phyloP scores from a whole-genome alignment of 352 stramenopile genomes.

The Thraustochytrium striatum region DNA sequence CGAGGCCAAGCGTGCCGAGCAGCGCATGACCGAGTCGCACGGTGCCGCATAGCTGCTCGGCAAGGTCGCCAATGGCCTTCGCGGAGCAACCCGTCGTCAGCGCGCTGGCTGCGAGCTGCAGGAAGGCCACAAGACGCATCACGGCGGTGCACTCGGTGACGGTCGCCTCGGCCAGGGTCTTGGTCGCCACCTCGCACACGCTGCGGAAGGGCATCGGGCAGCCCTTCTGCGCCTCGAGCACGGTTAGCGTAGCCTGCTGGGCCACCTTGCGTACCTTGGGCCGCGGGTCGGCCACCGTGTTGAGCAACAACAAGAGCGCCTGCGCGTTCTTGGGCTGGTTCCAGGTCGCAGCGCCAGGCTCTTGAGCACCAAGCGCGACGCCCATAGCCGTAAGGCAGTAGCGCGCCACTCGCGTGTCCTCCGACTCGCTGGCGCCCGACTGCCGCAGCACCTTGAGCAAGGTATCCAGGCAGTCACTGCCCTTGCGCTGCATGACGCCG shows the following conservation, averaged over 20 bases:
- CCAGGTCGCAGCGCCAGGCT: slow-evolving; percentile 48
- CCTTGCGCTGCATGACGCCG: neutral
- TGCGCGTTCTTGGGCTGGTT: slow-evolving; percentile 49
- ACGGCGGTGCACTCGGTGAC: slow-evolving; percentile 11
- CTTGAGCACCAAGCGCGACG: slow-evolving; percentile 51
- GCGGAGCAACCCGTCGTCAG: neutral
- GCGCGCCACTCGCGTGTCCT: neutral
- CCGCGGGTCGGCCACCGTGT: slow-evolving; percentile 52
- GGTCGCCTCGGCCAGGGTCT: neutral
- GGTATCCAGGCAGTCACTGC: slow-evolving; percentile 5
- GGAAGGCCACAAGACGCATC: slow-evolving; percentile 19
- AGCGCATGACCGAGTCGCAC: neutral
- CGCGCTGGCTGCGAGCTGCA: neutral
- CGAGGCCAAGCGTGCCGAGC: neutral
- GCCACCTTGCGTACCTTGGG: slow-evolving; percentile 55
- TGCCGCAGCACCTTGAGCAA: slow-evolving; percentile 1
- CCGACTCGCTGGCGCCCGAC: neutral
- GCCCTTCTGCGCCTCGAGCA: slow-evolving; percentile 48
- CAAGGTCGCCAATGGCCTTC: neutral
- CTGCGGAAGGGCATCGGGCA: slow-evolving; percentile 5
- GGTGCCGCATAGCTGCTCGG: neutral
- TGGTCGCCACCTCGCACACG: neutral
- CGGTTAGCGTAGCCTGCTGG: slow-evolving; percentile 48
- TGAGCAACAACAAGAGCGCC: slow-evolving; percentile 48
- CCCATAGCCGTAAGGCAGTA: slow-evolving; percentile 43